These are phyloP conservation scores for Venturiaceae sp. DNA, from an alignment of 2,329 filamentous ascomycete genomes.

Conservation along the genomic window DNA sequence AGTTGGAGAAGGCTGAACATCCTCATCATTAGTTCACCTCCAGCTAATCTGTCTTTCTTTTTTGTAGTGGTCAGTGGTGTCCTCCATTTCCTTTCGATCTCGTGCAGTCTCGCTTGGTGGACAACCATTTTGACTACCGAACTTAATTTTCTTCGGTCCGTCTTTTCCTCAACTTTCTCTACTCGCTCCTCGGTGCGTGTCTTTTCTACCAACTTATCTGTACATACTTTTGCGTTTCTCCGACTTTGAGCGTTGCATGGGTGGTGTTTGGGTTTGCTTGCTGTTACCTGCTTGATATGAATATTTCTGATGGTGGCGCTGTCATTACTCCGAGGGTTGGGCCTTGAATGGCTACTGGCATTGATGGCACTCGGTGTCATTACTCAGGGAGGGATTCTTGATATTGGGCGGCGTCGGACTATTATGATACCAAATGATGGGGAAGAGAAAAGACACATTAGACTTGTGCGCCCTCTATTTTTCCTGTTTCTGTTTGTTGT, in stretches of 20 bases:
- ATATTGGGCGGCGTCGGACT: neutral
- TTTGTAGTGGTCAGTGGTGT: neutral
- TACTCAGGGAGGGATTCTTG: neutral
- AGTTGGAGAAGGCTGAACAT: conserved; percentile 5
- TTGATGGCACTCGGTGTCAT: neutral
- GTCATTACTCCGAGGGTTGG: neutral
- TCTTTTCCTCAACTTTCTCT: neutral
- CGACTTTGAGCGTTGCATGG: neutral
- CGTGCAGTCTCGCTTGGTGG: neutral
- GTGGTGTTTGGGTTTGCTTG: neutral
- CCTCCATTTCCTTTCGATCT: neutral
- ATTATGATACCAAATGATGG: conserved; percentile 1
- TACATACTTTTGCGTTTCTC: neutral
- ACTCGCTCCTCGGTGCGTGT: neutral
- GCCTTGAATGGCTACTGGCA: neutral
- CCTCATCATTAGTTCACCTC: neutral
- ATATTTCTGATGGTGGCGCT: neutral
- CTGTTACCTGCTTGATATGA: neutral
- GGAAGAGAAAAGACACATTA: neutral
- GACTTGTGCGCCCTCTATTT: neutral
- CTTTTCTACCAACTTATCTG: neutral
- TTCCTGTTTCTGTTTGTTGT: neutral
- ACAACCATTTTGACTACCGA: neutral
- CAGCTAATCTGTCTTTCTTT: neutral
- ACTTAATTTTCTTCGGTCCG: neutral